Percentiles rank a stretch among this genome's conserved stretches.
phyloP scores from a whole-genome alignment of 2,329 filamentous ascomycete species.

The Harringtonia lauricola region DNA sequence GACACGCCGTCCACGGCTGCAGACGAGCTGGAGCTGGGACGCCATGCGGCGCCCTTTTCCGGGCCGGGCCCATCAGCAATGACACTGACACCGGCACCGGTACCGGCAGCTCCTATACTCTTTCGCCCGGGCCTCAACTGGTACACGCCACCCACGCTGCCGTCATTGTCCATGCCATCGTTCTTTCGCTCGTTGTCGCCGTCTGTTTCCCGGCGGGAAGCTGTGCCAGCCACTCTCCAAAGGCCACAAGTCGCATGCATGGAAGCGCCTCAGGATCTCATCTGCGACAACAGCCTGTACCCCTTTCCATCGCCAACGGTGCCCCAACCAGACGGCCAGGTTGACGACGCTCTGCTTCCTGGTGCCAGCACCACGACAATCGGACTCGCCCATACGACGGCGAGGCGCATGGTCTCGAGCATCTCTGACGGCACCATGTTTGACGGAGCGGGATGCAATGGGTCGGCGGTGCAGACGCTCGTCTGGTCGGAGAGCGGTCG shows the following conservation, averaged over 20 bases:
- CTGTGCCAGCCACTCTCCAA: not conserved
- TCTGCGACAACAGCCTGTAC: too few species aligned
- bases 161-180: not conserved
- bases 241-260: too few species aligned
- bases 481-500: slow-evolving; percentile 6
- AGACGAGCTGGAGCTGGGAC: not conserved
- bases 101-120: not conserved
- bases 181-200: not conserved
- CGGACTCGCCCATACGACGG: too few species aligned
- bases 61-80: not conserved
- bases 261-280: too few species aligned
- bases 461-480: slow-evolving; percentile 2
- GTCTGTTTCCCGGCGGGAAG: too few species aligned
- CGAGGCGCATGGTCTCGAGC: too few species aligned
- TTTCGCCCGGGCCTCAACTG: slow-evolving; percentile 9
- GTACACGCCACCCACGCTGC: not conserved
- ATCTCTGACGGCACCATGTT: too few species aligned
- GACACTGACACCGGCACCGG: not conserved
- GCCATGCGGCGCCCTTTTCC: not conserved
- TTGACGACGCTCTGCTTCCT: too few species aligned
- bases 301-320: too few species aligned
- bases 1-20: not conserved
- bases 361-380: too few species aligned
- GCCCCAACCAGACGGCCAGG: too few species aligned
- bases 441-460: too few species aligned